Evolutionary conservation across 2,329 filamentous ascomycete genomes (phyloP).

Genomic region (Huntiella decipiens): DNA sequence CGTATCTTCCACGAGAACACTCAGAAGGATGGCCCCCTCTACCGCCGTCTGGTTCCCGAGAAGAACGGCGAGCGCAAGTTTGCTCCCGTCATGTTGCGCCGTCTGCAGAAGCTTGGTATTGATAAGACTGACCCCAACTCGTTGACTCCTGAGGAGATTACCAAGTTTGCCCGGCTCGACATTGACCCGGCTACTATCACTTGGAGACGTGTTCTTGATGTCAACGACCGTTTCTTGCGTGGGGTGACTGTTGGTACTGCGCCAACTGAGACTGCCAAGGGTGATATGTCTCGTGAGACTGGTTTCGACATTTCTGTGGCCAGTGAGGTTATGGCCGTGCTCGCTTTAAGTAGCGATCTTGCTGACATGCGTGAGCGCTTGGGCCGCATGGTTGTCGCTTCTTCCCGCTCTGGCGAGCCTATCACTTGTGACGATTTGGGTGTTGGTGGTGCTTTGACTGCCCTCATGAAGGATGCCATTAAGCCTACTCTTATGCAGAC

Average conservation of each 20-base stretch:
- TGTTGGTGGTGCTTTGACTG: slow-evolving; percentile 75
- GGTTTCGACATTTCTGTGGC: slow-evolving; percentile 97
- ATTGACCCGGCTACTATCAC: slow-evolving; percentile 96
- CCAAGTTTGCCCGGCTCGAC: slow-evolving; percentile 76
- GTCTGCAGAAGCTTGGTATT: slow-evolving; percentile 89
- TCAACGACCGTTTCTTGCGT: slow-evolving; percentile 88
- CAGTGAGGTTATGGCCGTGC: slow-evolving; percentile 94
- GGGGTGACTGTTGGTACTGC: slow-evolving; percentile 78
- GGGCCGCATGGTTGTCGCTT: slow-evolving; percentile 88
- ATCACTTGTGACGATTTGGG: slow-evolving; percentile 94
- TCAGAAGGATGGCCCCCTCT: slow-evolving; percentile 77
- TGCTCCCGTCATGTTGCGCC: slow-evolving; percentile 75
- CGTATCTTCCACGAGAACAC: slow-evolving; percentile 96
- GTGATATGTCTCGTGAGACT: slow-evolving; percentile 63
- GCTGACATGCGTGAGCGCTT: slow-evolving; percentile 82
- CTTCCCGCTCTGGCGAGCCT: slow-evolving; percentile 66
- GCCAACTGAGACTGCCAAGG: slow-evolving; percentile 52
- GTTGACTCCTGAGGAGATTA: slow-evolving; percentile 75
- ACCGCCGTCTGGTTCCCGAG: slow-evolving; percentile 65
- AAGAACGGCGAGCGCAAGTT: slow-evolving; percentile 86
- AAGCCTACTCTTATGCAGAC: slow-evolving; percentile 99
- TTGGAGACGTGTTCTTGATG: slow-evolving; percentile 88
- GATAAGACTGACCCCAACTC: slow-evolving; percentile 86
- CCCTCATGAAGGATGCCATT: slow-evolving; percentile 93
- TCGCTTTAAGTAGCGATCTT: slow-evolving; percentile 77